Conservation (phyloP, 305 asterid genomes). For the Fraxinus floribunda region DNA sequence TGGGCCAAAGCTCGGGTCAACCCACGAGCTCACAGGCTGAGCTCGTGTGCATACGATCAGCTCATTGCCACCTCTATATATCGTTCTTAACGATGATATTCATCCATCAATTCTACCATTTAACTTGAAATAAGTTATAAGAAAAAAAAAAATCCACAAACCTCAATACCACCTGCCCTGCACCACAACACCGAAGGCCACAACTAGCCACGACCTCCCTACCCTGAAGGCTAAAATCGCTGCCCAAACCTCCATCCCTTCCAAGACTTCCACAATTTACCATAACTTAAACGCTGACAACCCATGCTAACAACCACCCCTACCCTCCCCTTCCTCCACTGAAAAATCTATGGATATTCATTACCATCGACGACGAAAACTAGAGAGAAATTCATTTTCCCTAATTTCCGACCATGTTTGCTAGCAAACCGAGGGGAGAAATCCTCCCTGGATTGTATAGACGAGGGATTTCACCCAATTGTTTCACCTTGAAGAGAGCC, state of each 20-base stretch:
- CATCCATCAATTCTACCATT: not conserved
- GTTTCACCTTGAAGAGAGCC: not conserved
- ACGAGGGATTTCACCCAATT: not conserved
- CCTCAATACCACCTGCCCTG: not conserved
- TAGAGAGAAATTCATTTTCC: not conserved
- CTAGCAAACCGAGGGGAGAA: not conserved
- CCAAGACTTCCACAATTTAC: not conserved
- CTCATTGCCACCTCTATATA: too few relatives aligned
- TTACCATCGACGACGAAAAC: too few relatives aligned
- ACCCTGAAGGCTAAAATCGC: not conserved
- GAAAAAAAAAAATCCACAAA: not conserved
- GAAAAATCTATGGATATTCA: not conserved
- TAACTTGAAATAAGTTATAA: not conserved
- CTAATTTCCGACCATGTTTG: not conserved
- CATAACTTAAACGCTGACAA: not conserved
- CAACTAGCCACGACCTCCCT: not conserved
- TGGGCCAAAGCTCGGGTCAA: too few relatives aligned
- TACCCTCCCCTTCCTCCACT: not conserved
- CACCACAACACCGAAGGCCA: not conserved
- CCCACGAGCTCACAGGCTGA: too few relatives aligned
- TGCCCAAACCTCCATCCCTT: not conserved
- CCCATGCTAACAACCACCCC: not conserved
- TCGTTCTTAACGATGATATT: not conserved
- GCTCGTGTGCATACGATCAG: too few relatives aligned
- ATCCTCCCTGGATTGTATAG: not conserved